phyloP scores from a whole-genome alignment of 768 basidiomycete species.

The Tubosaeta sp. region DNA sequence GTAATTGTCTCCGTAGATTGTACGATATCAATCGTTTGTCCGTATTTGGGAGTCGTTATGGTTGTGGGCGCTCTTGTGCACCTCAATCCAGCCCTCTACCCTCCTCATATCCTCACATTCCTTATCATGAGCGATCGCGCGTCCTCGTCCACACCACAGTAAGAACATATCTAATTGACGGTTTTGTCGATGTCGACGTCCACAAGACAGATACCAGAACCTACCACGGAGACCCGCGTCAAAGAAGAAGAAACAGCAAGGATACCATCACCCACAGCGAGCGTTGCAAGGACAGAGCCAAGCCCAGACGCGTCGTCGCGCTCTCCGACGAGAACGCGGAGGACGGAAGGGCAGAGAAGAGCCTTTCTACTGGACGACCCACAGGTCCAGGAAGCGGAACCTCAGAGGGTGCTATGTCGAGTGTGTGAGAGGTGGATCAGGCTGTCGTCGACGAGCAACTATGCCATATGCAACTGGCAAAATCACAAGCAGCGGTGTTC shows the following conservation, averaged over 20 bases:
- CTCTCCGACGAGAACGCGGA: constrained; percentile 20
- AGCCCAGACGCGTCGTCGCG: background rate
- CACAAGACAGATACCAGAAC: constrained; percentile 12
- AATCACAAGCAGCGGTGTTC: constrained; percentile 47
- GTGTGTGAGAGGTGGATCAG: constrained; percentile 63
- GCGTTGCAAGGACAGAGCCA: background rate
- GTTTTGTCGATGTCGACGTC: constrained; percentile 3
- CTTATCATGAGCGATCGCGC: constrained; percentile 29
- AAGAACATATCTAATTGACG: background rate
- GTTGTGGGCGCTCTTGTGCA: constrained; percentile 6
- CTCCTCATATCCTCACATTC: constrained; percentile 22
- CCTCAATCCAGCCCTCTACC: background rate
- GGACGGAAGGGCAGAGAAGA: constrained; percentile 42
- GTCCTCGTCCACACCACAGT: constrained; percentile 14
- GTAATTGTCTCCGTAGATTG: background rate
- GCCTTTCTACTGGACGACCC: constrained; percentile 52
- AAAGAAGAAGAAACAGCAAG: constrained; percentile 14
- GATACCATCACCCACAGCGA: constrained; percentile 5
- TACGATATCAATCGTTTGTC: constrained; percentile 15
- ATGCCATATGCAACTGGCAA: constrained; percentile 51
- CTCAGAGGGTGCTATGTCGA: constrained; percentile 52
- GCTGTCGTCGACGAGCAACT: constrained; percentile 38
- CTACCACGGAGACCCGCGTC: background rate
- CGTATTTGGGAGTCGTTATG: constrained; percentile 18
- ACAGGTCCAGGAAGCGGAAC: constrained; percentile 45